phyloP scores from a whole-genome alignment of 1,284 basidiomycete genomes.

The Psilocybe mexicana region DNA sequence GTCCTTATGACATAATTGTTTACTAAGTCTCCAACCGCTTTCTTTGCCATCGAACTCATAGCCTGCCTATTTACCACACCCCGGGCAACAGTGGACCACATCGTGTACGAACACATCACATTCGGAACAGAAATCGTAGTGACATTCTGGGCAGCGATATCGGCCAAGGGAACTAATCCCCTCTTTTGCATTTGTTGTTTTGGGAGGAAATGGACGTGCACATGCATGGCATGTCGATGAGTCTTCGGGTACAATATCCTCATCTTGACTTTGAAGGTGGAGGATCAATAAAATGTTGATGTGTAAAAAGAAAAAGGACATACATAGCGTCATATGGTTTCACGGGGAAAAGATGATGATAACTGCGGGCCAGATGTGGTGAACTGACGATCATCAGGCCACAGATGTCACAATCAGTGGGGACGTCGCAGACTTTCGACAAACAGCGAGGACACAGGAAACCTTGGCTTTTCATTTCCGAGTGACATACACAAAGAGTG shows the following conservation, averaged over 20 bases:
- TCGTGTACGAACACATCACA: constrained; percentile 79
- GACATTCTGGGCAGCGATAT: constrained; percentile 68
- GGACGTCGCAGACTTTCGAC: constrained; percentile 94
- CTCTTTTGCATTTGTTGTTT: constrained; percentile 43
- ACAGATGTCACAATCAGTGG: constrained; percentile 97
- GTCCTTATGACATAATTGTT: not conserved
- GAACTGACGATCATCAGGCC: constrained; percentile 97
- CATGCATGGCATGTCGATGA: constrained; percentile 69
- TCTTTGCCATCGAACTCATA: not conserved
- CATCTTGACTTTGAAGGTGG: constrained; percentile 17
- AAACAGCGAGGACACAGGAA: constrained; percentile 95
- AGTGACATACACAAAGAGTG: constrained; percentile 92
- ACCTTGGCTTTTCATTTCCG: constrained; percentile 84
- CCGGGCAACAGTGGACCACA: constrained; percentile 73
- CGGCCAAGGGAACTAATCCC: constrained; percentile 79
- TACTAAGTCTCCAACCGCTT: not conserved
- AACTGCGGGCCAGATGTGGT: constrained; percentile 94
- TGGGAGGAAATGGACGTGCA: constrained; percentile 57
- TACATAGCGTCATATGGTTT: constrained; percentile 80
- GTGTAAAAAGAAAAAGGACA: constrained; percentile 35
- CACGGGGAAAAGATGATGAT: constrained; percentile 93
- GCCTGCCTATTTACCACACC: constrained; percentile 48
- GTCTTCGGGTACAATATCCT: constrained; percentile 35
- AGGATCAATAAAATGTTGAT: not conserved
- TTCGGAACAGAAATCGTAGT: constrained; percentile 63